phyloP scores from a whole-genome alignment of 2,329 filamentous ascomycete genomes.

The Sporothrix pallida region DNA sequence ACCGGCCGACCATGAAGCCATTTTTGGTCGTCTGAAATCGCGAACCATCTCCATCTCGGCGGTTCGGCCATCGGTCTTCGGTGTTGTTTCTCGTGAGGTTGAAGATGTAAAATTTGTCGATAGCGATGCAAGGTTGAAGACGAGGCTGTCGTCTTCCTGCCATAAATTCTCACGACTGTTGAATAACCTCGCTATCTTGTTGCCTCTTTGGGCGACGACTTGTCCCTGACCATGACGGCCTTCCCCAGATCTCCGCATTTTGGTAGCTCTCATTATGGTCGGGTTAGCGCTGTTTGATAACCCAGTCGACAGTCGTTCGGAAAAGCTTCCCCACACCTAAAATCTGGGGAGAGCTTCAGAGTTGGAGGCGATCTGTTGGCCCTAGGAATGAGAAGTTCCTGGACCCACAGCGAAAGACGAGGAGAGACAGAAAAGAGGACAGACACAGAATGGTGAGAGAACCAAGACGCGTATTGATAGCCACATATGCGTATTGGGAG shows the following conservation, averaged over 20 bases:
- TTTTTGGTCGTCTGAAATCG: not conserved
- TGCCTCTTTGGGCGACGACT: not conserved
- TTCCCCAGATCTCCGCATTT: conserved; percentile 7
- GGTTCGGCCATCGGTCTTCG: not conserved
- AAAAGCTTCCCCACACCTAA: conserved; percentile 6
- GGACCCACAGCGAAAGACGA: not conserved
- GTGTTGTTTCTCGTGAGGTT: conserved; percentile 11
- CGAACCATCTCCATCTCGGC: not conserved
- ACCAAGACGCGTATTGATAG: not conserved
- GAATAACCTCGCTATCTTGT: not conserved
- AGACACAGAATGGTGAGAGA: not conserved
- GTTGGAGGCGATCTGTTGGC: not conserved
- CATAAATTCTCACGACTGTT: not conserved
- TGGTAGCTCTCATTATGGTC: not conserved
- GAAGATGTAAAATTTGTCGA: too few relatives aligned
- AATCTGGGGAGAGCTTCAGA: not conserved
- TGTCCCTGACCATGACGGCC: not conserved
- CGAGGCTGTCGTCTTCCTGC: too few relatives aligned
- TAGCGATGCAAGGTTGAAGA: too few relatives aligned
- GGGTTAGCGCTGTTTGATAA: not conserved
- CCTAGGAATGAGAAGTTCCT: conserved; percentile 11
- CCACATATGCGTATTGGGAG: not conserved
- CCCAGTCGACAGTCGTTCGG: not conserved
- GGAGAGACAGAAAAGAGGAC: not conserved
- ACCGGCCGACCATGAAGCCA: not conserved